Percentiles rank a stretch among this genome's conserved stretches.
phyloP scores from a whole-genome alignment of 257 asterid species.

The Solanum tarapatanum region DNA sequence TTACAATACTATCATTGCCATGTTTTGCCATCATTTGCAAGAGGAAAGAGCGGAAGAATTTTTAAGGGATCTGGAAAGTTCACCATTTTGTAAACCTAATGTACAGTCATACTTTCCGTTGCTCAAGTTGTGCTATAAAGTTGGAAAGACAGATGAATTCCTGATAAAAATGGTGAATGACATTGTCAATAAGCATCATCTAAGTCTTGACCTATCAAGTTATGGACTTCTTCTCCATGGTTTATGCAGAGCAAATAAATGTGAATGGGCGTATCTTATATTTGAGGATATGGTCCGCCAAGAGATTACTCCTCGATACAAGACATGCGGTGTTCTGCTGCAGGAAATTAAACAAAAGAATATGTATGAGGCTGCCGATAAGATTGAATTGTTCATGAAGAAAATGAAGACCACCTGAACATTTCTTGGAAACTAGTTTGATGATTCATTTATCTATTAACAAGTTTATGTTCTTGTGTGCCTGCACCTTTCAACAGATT shows the following conservation, averaged over 20 bases:
- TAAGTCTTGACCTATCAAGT: slow-evolving; percentile 61
- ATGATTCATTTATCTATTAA: neutral
- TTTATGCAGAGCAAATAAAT: slow-evolving; percentile 49
- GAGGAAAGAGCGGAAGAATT: slow-evolving; percentile 38
- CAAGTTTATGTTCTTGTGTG: neutral
- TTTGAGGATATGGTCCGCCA: slow-evolving; percentile 55
- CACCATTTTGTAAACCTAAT: slow-evolving; percentile 64
- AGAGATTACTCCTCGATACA: slow-evolving; percentile 58
- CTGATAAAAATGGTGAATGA: slow-evolving; percentile 33
- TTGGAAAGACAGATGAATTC: slow-evolving; percentile 18
- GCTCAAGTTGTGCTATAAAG: slow-evolving; percentile 41
- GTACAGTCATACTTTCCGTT: slow-evolving; percentile 60
- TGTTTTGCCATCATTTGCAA: slow-evolving; percentile 55
- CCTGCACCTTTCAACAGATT: neutral
- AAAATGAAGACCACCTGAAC: slow-evolving; percentile 43
- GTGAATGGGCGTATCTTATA: slow-evolving; percentile 44
- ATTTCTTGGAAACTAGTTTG: neutral
- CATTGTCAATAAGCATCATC: slow-evolving; percentile 49
- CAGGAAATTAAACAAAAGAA: slow-evolving; percentile 39
- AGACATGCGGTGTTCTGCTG: slow-evolving; percentile 60
- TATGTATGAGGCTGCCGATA: slow-evolving; percentile 51
- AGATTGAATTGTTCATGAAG: slow-evolving; percentile 48
- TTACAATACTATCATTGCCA: slow-evolving; percentile 70
- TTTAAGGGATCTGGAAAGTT: slow-evolving; percentile 42
- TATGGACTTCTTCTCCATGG: slow-evolving; percentile 73